Base-by-base conservation (phyloP, 352 stramenopile genomes). In the Phytopythium litorale region DNA sequence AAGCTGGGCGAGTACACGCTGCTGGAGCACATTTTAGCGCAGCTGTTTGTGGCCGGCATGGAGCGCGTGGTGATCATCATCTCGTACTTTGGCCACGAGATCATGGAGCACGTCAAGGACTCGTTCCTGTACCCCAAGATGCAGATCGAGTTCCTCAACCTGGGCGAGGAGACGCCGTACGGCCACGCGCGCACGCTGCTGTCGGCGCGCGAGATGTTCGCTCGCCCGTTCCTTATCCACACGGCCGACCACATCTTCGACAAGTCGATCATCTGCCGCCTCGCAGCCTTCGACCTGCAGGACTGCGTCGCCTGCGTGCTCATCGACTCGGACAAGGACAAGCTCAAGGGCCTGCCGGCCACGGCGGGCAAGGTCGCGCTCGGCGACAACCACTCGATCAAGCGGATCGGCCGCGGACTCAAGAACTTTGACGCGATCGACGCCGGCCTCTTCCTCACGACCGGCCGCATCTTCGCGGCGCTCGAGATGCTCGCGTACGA, bases 231-330 rank as follows among this genome's bases (percentile, higher is more conserved):
- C 63, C 65, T 95, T 45, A 93, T 95, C 63, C 86, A 95, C 70
- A 92, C 86, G 55, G 80, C 86, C 4, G 84, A 95, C 60, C 86
- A 92, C 65, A 82, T 95, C 62, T 92, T 95, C 54, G 84, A 95
- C 69, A 79, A 87, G 60, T 72, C 75, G 3, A 87, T 94, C 35
- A 79, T 94, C 33, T 64, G 57, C 35, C 78, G 79, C 11, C 70
- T 94, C 65, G 83, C 83, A 19, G 78, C 79, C 42, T 94, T 91
- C 46, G 73, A 94, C 28, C 64, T 91, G 1, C 70, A 89, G 56
- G 79, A 87, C 15, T 88, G 72, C 45, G 80, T 92, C 6, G 80
- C 83, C 30, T 92, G 86, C 48, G 78, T 94, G 51, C 73, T 94
- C 16, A 74, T 91, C 21, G 86, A 94, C 63, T 71, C 84, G 19